Base-by-base conservation (phyloP, 331 rosid genomes). In the Erythrophleum ivorense region DNA sequence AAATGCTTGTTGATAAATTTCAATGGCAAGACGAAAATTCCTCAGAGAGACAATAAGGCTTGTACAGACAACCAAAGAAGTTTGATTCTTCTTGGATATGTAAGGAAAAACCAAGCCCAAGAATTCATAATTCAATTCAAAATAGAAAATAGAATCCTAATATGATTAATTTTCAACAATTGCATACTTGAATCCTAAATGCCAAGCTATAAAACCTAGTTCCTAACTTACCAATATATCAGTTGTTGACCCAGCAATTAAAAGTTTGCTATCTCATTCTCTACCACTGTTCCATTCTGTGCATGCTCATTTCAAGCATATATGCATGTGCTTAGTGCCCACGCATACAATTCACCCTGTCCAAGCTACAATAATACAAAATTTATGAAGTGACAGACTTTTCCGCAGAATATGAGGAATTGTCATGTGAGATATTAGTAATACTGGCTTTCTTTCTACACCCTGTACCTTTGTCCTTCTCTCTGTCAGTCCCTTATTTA, bases 341-440 rank as follows among this genome's bases (percentile, higher is more conserved):
- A 16, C 9, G 3, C 9, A 3, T 12, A 11, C 40, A 46, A 33
- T 14, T 12, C 62, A 63, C n/a, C 34, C 19, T 14, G 34, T 31
- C 46, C 9, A 77, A 48, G 59, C 55, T n/a, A 24, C 12, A 21
- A 59, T 68, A 40, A 36, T 18, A 38, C n/a, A 40, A 29, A 67
- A 53, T 16, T 24, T 29, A 45, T 24, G 13, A 45, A 60, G 18
- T 24, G 59, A 58, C 78, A 19, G 24, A 43, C 38, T 14, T 24
- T 45, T 59, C 49, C 46, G n/a, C n/a, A n/a, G n/a, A n/a, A n/a
- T n/a, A n/a, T n/a, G 16, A 77, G 73, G 46, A 76, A 63, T 63
- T 60, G 9, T 31, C 45, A 45, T 53, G 50, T 46, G 60, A 18
- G 52, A 48, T 40, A 21, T 74, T 58, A 53, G 41, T 19, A 13